Conservation (phyloP, 306 rosid species). For the Biancaea sappan region DNA sequence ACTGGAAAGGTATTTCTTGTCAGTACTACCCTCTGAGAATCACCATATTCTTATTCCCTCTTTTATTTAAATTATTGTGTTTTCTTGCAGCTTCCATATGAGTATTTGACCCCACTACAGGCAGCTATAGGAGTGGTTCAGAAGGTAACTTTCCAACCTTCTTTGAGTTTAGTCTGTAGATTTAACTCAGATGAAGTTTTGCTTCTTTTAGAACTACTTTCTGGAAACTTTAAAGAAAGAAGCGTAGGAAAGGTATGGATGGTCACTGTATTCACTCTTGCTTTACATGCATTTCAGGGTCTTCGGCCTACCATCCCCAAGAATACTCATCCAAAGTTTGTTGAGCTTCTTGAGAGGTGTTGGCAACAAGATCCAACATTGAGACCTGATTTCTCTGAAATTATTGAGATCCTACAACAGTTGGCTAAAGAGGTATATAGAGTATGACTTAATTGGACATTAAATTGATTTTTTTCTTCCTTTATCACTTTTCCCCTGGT, state of each 20-base stretch:
- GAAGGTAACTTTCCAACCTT: conserved; percentile 64
- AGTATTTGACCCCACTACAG: conserved; percentile 89
- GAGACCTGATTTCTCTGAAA: conserved; percentile 84
- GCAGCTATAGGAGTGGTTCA: conserved; percentile 99
- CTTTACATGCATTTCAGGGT: conserved; percentile 57
- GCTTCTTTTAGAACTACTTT: too few species aligned
- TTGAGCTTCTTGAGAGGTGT: conserved; percentile 81
- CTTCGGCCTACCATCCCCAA: conserved; percentile 86
- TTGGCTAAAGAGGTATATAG: conserved; percentile 69
- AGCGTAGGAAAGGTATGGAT: conserved; percentile 2
- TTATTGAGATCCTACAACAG: conserved; percentile 66
- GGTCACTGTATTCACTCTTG: not conserved
- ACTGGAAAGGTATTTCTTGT: conserved; percentile 83
- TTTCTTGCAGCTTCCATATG: conserved; percentile 82
- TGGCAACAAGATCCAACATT: conserved; percentile 90
- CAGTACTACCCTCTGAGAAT: conserved; percentile 1
- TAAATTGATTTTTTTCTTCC: too few species aligned
- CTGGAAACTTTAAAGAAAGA: not conserved
- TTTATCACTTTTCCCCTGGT: not conserved
- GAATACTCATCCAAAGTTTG: conserved; percentile 77
- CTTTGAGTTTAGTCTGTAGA: conserved; percentile 18
- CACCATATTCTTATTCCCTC: not conserved
- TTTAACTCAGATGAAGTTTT: conserved; percentile 5
- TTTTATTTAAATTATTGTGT: not conserved
- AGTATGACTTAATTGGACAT: not conserved